phyloP scores from a whole-genome alignment of 2,329 filamentous ascomycete species.

The Macroventuria anomochaeta region DNA sequence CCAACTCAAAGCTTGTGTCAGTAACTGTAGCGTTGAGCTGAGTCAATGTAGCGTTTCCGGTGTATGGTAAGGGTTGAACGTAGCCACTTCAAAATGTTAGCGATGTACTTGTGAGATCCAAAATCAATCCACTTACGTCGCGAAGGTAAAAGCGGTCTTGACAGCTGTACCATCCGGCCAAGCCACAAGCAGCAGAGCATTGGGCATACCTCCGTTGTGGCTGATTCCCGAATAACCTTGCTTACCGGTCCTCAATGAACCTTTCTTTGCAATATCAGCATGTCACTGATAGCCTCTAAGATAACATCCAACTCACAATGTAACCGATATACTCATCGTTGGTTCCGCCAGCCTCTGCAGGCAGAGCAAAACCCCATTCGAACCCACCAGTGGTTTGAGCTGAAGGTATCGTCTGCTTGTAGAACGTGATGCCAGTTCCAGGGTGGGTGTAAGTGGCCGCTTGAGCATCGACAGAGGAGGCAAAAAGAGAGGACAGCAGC shows the following conservation, averaged over 20 bases:
- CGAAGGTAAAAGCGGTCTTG: constrained; percentile 43
- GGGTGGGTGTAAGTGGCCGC: constrained; percentile 37
- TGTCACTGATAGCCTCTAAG: background rate
- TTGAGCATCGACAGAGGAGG: constrained; percentile 39
- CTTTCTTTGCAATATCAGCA: constrained; percentile 34
- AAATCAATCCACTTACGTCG: constrained; percentile 29
- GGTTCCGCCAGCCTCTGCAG: constrained; percentile 25
- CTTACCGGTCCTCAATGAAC: constrained; percentile 32
- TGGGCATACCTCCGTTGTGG: constrained; percentile 46
- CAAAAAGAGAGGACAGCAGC: constrained; percentile 47
- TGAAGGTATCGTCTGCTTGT: constrained; percentile 27
- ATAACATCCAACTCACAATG: constrained; percentile 30
- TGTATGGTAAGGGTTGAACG: constrained; percentile 63
- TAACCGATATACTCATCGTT: constrained; percentile 50
- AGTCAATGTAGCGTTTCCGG: constrained; percentile 67
- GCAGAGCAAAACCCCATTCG: constrained; percentile 46
- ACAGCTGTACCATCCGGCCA: constrained; percentile 37
- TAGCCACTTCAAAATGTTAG: constrained; percentile 57
- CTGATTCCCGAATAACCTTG: constrained; percentile 49
- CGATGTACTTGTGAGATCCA: background rate
- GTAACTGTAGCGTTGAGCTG: constrained; percentile 66
- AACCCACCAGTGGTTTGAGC: constrained; percentile 43
- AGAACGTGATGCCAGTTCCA: constrained; percentile 43
- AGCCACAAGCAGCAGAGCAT: constrained; percentile 43
- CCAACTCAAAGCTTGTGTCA: constrained; percentile 64